Conservation (phyloP, 2,329 filamentous ascomycete species). For the Rhynchosporium graminicola region DNA sequence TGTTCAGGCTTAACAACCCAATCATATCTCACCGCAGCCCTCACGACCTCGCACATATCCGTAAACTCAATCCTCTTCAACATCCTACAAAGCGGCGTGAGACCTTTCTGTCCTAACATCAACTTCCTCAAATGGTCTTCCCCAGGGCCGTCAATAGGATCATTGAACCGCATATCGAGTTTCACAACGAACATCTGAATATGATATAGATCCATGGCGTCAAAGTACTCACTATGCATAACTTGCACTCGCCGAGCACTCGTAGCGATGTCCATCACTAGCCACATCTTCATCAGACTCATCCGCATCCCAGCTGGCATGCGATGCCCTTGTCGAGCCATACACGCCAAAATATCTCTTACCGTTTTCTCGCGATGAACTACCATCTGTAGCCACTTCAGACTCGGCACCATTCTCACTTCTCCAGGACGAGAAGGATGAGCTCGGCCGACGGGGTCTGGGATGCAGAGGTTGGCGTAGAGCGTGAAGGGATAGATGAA, state of each 20-base stretch:
- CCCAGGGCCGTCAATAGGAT: conserved; percentile 58
- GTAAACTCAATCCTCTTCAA: conserved; percentile 53
- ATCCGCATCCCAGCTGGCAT: conserved; percentile 50
- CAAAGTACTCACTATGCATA: conserved; percentile 58
- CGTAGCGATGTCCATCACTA: conserved; percentile 66
- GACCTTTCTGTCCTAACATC: conserved; percentile 59
- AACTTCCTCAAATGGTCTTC: conserved; percentile 54
- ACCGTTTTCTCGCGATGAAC: conserved; percentile 56
- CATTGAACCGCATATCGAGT: conserved; percentile 67
- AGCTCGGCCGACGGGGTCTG: conserved; percentile 56
- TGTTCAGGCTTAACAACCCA: conserved; percentile 38
- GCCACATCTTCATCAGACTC: conserved; percentile 69
- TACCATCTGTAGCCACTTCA: conserved; percentile 70
- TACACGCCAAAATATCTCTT: conserved; percentile 61
- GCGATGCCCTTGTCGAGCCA: conserved; percentile 59
- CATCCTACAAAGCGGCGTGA: conserved; percentile 59
- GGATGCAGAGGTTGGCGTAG: conserved; percentile 58
- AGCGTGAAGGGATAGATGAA: conserved; percentile 61
- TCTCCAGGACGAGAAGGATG: conserved; percentile 33
- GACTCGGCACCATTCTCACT: conserved; percentile 57
- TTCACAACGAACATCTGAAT: conserved; percentile 69
- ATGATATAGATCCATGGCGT: conserved; percentile 60
- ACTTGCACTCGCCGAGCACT: conserved; percentile 55
- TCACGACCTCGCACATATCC: conserved; percentile 52
- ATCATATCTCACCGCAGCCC: conserved; percentile 59